phyloP scores from a whole-genome alignment of 345 rosid genomes.

The Camelina laxa region DNA sequence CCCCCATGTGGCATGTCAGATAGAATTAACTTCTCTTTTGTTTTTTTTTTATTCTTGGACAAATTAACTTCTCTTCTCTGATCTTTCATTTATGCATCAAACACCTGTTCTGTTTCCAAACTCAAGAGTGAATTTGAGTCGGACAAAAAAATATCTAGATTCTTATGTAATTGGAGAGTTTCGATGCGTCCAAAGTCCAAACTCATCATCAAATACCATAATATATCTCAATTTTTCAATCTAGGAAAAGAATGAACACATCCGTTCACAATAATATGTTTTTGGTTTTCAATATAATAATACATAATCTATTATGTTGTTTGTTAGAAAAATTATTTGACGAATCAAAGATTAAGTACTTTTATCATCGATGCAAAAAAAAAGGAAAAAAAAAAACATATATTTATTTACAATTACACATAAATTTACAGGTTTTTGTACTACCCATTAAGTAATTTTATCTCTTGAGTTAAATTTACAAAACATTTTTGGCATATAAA shows the following conservation, averaged over 20 bases:
- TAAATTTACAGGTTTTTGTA: no score
- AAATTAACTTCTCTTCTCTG: neutral
- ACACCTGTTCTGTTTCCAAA: neutral
- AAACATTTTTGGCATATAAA: no score
- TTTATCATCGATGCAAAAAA: no score
- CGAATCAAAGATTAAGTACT: no score
- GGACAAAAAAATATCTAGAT: neutral
- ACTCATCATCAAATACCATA: neutral
- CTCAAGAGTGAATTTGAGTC: neutral
- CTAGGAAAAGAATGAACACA: neutral
- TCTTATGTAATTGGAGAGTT: neutral
- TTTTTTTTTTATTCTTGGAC: no score
- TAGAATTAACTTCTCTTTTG: neutral
- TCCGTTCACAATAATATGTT: no score
- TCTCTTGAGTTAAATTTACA: no score
- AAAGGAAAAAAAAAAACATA: no score
- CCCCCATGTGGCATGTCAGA: slow-evolving; percentile 11
- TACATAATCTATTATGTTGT: neutral
- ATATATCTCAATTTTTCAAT: neutral
- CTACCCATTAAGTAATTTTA: no score
- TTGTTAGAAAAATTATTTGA: no score
- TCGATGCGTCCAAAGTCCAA: neutral
- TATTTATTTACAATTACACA: no score
- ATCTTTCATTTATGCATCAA: neutral
- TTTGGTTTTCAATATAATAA: no score